These are phyloP conservation scores for Colletotrichum navitas DNA, from an alignment of 2,329 filamentous ascomycete species.

Conservation along the genomic window DNA sequence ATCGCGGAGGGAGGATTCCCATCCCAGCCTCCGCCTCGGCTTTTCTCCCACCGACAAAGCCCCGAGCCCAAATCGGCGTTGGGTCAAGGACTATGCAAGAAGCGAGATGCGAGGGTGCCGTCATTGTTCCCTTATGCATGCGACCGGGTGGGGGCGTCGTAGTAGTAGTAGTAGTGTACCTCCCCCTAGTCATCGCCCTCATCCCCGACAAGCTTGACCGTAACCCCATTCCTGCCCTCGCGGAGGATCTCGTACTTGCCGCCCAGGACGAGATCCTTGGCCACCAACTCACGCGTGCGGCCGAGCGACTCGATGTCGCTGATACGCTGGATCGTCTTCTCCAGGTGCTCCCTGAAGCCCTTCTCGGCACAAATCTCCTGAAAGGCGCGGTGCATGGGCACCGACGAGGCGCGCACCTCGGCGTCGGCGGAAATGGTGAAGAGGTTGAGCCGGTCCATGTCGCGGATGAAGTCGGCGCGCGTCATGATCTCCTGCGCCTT, in stretches of 20 bases:
- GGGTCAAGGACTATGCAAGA: not conserved
- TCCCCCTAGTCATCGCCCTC: conserved; percentile 53
- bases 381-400: conserved; percentile 96
- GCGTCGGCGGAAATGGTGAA: conserved; percentile 93
- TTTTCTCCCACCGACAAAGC: not conserved
- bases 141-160: not conserved
- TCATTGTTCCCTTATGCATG: conserved; percentile 20
- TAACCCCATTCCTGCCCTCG: conserved; percentile 54
- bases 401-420: conserved; percentile 90
- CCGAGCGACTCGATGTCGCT: conserved; percentile 93
- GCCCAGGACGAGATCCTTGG: conserved; percentile 91
- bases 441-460: conserved; percentile 92
- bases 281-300: conserved; percentile 92
- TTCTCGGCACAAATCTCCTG: conserved; percentile 79
- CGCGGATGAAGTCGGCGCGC: conserved; percentile 91
- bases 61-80: not conserved
- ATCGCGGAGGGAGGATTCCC: not conserved
- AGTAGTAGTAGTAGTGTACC: not conserved
- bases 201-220: conserved; percentile 59
- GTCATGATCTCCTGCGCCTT: conserved; percentile 94
- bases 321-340: conserved; percentile 75
- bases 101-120: conserved; percentile 6
- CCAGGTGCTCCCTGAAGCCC: conserved; percentile 66
- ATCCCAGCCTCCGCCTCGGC: not conserved
- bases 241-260: conserved; percentile 79